These are phyloP conservation scores for Potentilla sterilis DNA, from an alignment of 306 rosid species.

Conservation along the genomic window DNA sequence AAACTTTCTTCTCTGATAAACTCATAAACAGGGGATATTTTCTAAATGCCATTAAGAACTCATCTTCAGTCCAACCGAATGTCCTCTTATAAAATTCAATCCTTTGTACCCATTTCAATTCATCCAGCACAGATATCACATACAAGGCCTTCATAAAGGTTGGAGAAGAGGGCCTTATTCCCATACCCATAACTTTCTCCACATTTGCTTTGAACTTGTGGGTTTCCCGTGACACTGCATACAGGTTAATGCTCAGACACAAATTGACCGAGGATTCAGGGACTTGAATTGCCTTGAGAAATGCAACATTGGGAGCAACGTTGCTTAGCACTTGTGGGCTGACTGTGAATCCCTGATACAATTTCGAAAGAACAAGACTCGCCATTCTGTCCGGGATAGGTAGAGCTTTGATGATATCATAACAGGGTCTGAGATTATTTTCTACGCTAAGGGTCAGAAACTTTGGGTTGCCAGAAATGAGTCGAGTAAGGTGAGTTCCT, in stretches of 20 bases:
- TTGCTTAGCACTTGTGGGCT: neutral
- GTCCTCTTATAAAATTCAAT: neutral
- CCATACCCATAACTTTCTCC: slow-evolving; percentile 24
- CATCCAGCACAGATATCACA: slow-evolving; percentile 2
- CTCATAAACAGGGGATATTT: neutral
- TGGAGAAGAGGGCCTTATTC: slow-evolving; percentile 22
- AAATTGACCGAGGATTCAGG: neutral
- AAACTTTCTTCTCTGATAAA: neutral
- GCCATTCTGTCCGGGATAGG: neutral
- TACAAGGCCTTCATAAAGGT: slow-evolving; percentile 28
- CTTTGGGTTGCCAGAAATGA: neutral
- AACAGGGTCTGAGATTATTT: too few relatives aligned
- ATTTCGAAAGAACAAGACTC: neutral
- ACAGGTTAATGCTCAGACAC: neutral
- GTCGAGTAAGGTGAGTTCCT: neutral
- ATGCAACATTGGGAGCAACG: neutral
- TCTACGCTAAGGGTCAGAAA: too few relatives aligned
- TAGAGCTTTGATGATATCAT: too few relatives aligned
- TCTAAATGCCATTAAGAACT: slow-evolving; percentile 28
- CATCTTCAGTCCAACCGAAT: slow-evolving; percentile 26
- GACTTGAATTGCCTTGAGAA: neutral
- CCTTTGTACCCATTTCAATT: slow-evolving; percentile 20
- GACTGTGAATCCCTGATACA: neutral
- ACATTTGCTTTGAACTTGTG: slow-evolving; percentile 13
- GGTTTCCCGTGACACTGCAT: neutral